These are phyloP conservation scores for Penicillium robsamsonii DNA, from an alignment of 495 filamentous ascomycete genomes.

Conservation along the genomic window DNA sequence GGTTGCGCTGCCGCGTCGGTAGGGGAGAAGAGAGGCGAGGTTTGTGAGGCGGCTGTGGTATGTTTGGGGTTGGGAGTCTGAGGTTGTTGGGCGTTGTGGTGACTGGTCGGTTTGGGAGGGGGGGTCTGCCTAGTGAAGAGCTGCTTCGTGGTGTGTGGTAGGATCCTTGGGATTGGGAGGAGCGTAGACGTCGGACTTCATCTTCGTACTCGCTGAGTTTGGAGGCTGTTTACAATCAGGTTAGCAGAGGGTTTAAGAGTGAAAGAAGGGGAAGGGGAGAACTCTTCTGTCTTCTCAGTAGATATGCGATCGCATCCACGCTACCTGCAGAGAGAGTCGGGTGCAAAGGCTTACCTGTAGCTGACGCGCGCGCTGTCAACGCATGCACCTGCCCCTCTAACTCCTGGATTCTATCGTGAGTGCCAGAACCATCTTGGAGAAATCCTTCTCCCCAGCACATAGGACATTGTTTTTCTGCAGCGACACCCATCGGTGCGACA, in stretches of 20 bases:
- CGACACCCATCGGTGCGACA: constrained; percentile 36
- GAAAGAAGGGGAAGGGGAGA: background rate
- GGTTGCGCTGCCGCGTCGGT: constrained; percentile 50
- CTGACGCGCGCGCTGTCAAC: constrained; percentile 73
- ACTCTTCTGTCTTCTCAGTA: background rate
- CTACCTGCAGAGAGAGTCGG: background rate
- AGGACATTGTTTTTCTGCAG: constrained; percentile 41
- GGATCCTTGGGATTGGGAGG: constrained; percentile 33
- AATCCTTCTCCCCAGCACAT: constrained; percentile 46
- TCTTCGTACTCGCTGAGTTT: constrained; percentile 95
- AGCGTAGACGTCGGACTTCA: constrained; percentile 67
- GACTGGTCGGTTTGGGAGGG: constrained; percentile 29
- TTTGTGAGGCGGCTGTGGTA: constrained; percentile 47
- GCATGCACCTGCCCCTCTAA: constrained; percentile 73
- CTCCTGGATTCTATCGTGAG: constrained; percentile 72
- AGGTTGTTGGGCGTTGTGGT: constrained; percentile 29
- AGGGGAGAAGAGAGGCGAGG: constrained; percentile 65
- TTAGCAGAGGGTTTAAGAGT: background rate
- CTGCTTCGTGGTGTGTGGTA: constrained; percentile 29
- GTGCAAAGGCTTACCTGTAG: constrained; percentile 60
- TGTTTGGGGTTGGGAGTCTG: constrained; percentile 38
- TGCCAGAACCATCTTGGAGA: constrained; percentile 38
- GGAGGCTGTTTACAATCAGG: constrained; percentile 48
- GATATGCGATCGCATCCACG: background rate
- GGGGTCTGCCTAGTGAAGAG: constrained; percentile 34